Conservation (phyloP, 768 basidiomycete species). For the Cystofilobasidium ferigula region DNA sequence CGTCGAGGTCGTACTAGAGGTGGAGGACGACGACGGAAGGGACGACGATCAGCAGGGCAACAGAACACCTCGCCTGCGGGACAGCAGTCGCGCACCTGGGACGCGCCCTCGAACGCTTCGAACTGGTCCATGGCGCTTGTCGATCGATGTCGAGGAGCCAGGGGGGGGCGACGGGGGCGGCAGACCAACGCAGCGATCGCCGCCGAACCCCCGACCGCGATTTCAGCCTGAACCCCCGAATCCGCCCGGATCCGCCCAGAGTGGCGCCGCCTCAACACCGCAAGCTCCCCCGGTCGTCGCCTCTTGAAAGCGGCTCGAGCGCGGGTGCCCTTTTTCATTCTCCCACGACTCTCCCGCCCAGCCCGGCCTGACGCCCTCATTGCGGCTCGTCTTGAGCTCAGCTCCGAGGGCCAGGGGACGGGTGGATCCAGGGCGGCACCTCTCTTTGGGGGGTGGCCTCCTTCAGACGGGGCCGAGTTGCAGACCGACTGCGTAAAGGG, state of each 20-base stretch:
- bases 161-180: no score
- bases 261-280: no score
- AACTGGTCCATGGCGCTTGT: constrained; percentile 32
- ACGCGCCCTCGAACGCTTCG: constrained; percentile 39
- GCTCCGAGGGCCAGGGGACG: neutral
- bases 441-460: neutral
- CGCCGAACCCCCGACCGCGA: no score
- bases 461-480: neutral
- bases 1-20: constrained; percentile 34
- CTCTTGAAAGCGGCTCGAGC: neutral
- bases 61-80: no score
- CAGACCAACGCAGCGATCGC: no score
- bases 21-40: neutral
- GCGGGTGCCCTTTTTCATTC: neutral
- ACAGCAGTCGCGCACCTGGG: constrained; percentile 37
- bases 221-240: no score
- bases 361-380: neutral
- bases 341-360: neutral
- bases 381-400: constrained; percentile 5
- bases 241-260: no score
- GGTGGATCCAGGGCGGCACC: neutral
- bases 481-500: neutral
- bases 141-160: neutral
- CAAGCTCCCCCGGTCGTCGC: no score
- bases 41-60: neutral